Base-by-base conservation (phyloP, 352 stramenopile species). In the Blastocystis sp. region DNA sequence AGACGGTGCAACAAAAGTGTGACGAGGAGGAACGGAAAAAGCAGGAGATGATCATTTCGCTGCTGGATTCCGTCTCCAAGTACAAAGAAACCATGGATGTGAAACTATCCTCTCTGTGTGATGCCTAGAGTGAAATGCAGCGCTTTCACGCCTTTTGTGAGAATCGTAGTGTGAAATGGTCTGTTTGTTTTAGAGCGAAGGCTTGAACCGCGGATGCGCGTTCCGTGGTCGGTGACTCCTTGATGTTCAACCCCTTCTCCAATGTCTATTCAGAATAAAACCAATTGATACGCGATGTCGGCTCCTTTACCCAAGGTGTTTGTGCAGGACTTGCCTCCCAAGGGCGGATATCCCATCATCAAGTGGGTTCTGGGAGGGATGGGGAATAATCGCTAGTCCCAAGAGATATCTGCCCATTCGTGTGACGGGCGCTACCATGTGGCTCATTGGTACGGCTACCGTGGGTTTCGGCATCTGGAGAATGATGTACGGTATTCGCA, bases 401-500 rank as follows among this genome's bases (percentile, higher is more conserved):
- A 87, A 87, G 45, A 57, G 77, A 77, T 60, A 87, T 76, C 57
- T 87, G 6, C 77, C 77, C 43, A 61, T 64, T 38, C 77, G 77
- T 78, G 71, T 81, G 11, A 65, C 71, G 11, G 71, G 71, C 65
- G 71, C 71, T 40, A 81, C 71, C 0, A 81, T 81, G 71, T 81
- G 71, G 71, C 14, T 64, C 3, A 68, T 81, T 43, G 71, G 71
- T 14, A 61, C 71, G 11, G 71, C 52, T 43, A 81, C 71, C 3
- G 42, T 81, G 11, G 71, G 71, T 52, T 40, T 81, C 10, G 71
- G 71, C 1, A 48, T 81, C 57, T 81, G 71, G 71, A 64, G 71
- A 81, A 81, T 81, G 71, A 81, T 81, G 71, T 81, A 81, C 38
- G 71, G 71, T 54, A 81, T 81, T 64, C 71, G 71, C 71, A 81